phyloP scores from a whole-genome alignment of 1,139 yeast genomes.

The Saccharomycopsis hybrid region DNA sequence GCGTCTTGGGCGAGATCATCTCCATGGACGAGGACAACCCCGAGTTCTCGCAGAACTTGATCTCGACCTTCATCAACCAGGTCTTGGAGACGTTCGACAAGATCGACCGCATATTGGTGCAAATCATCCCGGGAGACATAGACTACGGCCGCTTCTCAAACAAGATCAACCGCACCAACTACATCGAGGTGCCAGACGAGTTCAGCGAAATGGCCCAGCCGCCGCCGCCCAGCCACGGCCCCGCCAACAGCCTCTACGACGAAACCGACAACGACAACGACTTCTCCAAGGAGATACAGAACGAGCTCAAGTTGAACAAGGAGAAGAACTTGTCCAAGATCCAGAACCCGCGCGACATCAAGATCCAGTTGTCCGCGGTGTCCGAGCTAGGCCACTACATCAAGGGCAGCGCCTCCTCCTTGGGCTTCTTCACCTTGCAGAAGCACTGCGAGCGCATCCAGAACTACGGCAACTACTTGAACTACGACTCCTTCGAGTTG shows the following conservation, averaged over 20 bases:
- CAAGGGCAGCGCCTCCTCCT: conserved; percentile 93
- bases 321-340: conserved; percentile 14
- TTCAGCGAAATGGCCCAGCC: conserved; percentile 20
- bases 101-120: conserved; percentile 50
- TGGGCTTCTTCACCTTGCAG: conserved; percentile 78
- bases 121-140: conserved; percentile 20
- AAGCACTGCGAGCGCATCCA: conserved; percentile 90
- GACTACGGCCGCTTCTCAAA: conserved; percentile 14
- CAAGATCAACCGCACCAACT: conserved; percentile 10
- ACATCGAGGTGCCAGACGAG: conserved; percentile 17
- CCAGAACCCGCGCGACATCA: conserved; percentile 14
- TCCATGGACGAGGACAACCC: conserved; percentile 90
- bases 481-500: conserved; percentile 38
- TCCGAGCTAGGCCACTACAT: conserved; percentile 84
- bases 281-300: conserved; percentile 17
- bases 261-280: neutral
- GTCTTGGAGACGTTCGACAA: conserved; percentile 73
- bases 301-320: conserved; percentile 16
- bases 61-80: conserved; percentile 83
- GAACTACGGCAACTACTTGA: conserved; percentile 63
- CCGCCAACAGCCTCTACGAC: neutral
- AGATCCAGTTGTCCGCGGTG: conserved; percentile 45
- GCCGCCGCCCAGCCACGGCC: conserved; percentile 13
- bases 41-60: conserved; percentile 70
- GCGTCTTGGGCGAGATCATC: conserved; percentile 77